Evolutionary conservation across 2,329 filamentous ascomycete genomes (phyloP).

Genomic region (Fusarium sp.): DNA sequence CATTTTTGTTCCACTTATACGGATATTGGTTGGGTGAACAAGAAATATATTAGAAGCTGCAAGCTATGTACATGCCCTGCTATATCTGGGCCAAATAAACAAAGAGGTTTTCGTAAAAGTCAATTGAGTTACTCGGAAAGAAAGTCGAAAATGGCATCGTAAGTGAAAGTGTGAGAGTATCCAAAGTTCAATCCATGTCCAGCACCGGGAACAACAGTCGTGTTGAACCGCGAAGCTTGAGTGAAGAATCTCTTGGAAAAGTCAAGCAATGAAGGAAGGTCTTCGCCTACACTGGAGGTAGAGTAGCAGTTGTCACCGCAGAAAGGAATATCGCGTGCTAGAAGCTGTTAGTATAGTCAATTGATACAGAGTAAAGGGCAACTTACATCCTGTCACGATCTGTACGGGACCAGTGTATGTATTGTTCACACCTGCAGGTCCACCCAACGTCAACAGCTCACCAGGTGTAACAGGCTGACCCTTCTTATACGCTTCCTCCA

Average conservation of each 20-base stretch:
- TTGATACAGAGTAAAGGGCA: background rate
- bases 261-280: slow-evolving; percentile 58
- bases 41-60: background rate
- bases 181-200: slow-evolving; percentile 65
- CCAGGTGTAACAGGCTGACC: slow-evolving; percentile 69
- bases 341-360: slow-evolving; percentile 16
- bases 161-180: slow-evolving; percentile 51
- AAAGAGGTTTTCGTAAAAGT: background rate
- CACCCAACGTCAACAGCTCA: slow-evolving; percentile 68
- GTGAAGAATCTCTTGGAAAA: slow-evolving; percentile 57
- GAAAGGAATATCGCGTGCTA: slow-evolving; percentile 65
- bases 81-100: background rate
- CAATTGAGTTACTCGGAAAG: slow-evolving; percentile 37
- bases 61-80: background rate
- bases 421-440: slow-evolving; percentile 49
- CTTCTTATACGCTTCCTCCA: slow-evolving; percentile 58
- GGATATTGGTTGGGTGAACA: background rate
- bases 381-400: slow-evolving; percentile 67
- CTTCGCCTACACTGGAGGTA: slow-evolving; percentile 53
- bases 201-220: slow-evolving; percentile 65
- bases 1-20: background rate
- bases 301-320: slow-evolving; percentile 71
- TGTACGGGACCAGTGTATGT: slow-evolving; percentile 66
- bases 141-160: slow-evolving; percentile 55
- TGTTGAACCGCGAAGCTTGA: slow-evolving; percentile 61